These are phyloP conservation scores for Tulasnella sp. DNA, from an alignment of 768 basidiomycete genomes.

Conservation along the genomic window DNA sequence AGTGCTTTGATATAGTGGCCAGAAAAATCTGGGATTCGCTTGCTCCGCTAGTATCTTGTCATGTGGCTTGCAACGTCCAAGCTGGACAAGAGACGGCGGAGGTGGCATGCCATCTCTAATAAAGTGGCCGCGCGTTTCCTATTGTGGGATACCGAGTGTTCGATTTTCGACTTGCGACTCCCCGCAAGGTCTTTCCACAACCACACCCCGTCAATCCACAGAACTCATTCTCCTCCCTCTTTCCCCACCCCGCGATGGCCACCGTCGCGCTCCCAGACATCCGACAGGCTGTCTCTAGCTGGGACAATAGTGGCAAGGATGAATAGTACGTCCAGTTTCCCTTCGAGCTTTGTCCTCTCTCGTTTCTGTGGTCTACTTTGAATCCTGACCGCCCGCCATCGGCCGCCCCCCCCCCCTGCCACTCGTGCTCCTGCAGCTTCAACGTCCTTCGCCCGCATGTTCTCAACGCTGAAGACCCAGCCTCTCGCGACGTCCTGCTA, in stretches of 20 bases:
- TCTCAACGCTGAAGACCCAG: slow-evolving; percentile 5
- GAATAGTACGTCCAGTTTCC: slow-evolving; percentile 2
- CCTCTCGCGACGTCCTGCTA: slow-evolving; percentile 19
- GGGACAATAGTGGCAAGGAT: slow-evolving; percentile 1
- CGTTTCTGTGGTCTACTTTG: neutral
- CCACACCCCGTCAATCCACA: slow-evolving; percentile 12
- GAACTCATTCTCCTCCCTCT: neutral
- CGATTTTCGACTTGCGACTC: neutral
- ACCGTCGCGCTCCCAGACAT: neutral
- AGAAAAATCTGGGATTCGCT: too few species aligned
- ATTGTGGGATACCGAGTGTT: neutral
- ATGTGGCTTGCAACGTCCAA: too few species aligned
- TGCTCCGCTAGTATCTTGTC: neutral
- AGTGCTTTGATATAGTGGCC: too few species aligned
- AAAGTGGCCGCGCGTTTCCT: neutral
- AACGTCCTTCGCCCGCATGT: slow-evolving; percentile 27
- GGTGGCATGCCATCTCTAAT: neutral
- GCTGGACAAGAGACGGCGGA: neutral
- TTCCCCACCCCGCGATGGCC: neutral
- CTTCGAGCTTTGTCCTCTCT: neutral
- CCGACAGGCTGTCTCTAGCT: neutral
- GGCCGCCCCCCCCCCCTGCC: neutral
- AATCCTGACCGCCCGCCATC: neutral
- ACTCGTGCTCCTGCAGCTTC: neutral
- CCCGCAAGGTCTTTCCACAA: slow-evolving; percentile 11